Evolutionary conservation across 371 early-diverging fungal species (phyloP).

Genomic region (Saksenaea vasiformis): DNA sequence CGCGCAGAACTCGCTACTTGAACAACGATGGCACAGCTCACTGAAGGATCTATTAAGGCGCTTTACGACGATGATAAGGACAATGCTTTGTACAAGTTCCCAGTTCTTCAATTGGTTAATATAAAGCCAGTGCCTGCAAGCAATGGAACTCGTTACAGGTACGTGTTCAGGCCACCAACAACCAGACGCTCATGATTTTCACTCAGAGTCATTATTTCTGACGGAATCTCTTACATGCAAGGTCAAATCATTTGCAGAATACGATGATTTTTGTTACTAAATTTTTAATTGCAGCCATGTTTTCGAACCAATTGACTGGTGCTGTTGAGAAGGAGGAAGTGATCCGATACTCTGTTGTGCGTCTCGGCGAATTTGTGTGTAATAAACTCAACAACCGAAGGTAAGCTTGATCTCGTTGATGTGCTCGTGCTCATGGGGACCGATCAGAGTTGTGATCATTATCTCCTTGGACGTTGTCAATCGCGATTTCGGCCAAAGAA

Average conservation of each 20-base stretch:
- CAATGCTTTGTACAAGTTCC: slow-evolving; percentile 23
- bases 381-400: slow-evolving; percentile 59
- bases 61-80: slow-evolving; percentile 42
- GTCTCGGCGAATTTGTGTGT: slow-evolving; percentile 49
- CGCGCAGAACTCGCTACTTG: not conserved
- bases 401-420: slow-evolving; percentile 32
- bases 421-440: not conserved
- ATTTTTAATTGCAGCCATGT: slow-evolving; percentile 50
- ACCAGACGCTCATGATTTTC: not conserved
- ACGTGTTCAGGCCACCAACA: slow-evolving; percentile 16
- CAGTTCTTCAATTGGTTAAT: slow-evolving; percentile 67
- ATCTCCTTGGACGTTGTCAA: slow-evolving; percentile 49
- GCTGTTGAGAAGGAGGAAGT: slow-evolving; percentile 51
- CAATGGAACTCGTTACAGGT: slow-evolving; percentile 62
- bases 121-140: slow-evolving; percentile 48
- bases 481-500: slow-evolving; percentile 32
- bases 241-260: slow-evolving; percentile 35
- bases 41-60: slow-evolving; percentile 44
- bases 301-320: slow-evolving; percentile 57
- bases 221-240: slow-evolving; percentile 69
- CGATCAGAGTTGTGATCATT: slow-evolving; percentile 56
- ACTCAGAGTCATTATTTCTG: slow-evolving; percentile 67
- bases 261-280: not conserved
- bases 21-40: slow-evolving; percentile 32
- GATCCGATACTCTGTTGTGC: slow-evolving; percentile 53